phyloP scores from a whole-genome alignment of 176 grass and related monocot genomes.

The Avena insularis region DNA sequence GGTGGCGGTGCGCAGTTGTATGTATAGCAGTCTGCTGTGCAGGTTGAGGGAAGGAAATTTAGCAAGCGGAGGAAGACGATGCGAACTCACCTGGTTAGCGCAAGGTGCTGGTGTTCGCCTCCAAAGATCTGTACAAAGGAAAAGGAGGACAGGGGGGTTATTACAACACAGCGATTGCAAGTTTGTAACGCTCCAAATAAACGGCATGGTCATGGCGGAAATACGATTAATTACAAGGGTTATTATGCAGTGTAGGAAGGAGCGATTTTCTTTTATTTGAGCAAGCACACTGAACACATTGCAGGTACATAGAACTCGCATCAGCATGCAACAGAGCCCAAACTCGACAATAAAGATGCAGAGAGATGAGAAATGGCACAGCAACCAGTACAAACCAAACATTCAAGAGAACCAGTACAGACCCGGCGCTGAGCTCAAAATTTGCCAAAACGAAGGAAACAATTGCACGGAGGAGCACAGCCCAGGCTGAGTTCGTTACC shows the following conservation, averaged over 20 bases:
- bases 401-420: background rate
- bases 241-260: background rate
- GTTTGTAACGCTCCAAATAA: background rate
- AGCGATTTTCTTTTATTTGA: background rate
- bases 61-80: background rate
- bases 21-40: background rate
- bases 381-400: background rate
- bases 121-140: constrained; percentile 39
- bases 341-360: background rate
- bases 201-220: background rate
- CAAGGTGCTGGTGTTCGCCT: constrained; percentile 15
- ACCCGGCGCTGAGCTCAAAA: background rate
- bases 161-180: background rate
- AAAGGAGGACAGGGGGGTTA: background rate
- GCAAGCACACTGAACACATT: background rate
- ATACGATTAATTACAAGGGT: too few species aligned
- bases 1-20: background rate
- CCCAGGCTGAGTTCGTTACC: constrained; percentile 40
- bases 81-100: constrained; percentile 42
- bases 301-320: background rate
- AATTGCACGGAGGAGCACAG: too few species aligned
- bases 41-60: background rate
- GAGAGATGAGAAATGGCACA: background rate
- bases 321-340: background rate
- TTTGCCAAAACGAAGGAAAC: background rate